Percentiles rank a stretch among this genome's conserved stretches.
These are phyloP conservation scores for Globisporangium perplexum DNA, from an alignment of 352 stramenopile genomes.

Conservation along the genomic window DNA sequence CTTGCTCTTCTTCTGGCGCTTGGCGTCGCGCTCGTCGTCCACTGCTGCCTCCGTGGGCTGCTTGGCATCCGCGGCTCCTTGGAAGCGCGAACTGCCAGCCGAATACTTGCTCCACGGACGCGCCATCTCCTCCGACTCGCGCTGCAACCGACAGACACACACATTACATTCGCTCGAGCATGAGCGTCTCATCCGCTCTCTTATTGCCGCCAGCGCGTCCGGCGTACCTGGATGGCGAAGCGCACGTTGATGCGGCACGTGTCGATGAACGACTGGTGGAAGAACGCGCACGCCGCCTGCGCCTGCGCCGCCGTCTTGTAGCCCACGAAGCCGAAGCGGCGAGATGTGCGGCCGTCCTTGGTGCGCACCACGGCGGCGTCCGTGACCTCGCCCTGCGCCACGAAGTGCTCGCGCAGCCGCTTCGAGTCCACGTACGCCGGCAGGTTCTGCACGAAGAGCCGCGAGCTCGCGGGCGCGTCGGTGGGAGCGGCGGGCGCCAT, in stretches of 20 bases:
- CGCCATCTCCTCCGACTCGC: slow-evolving; percentile 50
- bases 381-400: slow-evolving; percentile 76
- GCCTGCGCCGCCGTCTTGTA: slow-evolving; percentile 71
- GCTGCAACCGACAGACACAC: slow-evolving; percentile 13
- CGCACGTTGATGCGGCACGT: slow-evolving; percentile 84
- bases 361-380: slow-evolving; percentile 87
- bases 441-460: slow-evolving; percentile 82
- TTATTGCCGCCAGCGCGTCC: neutral
- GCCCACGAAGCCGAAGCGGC: slow-evolving; percentile 81
- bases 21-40: slow-evolving; percentile 15
- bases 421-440: slow-evolving; percentile 72
- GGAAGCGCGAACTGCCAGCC: slow-evolving; percentile 70
- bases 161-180: neutral
- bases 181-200: slow-evolving; percentile 4
- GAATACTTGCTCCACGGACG: slow-evolving; percentile 90
- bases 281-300: slow-evolving; percentile 51
- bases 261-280: slow-evolving; percentile 88
- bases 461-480: slow-evolving; percentile 22
- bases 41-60: slow-evolving; percentile 15
- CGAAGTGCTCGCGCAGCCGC: slow-evolving; percentile 71
- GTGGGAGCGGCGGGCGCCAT: neutral
- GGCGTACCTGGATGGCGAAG: slow-evolving; percentile 58
- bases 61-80: slow-evolving; percentile 16
- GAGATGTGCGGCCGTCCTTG: slow-evolving; percentile 84
- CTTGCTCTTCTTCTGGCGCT: slow-evolving; percentile 26